These are phyloP conservation scores for Fusarium proliferatum DNA, from an alignment of 2,329 filamentous ascomycete species.

Conservation along the genomic window DNA sequence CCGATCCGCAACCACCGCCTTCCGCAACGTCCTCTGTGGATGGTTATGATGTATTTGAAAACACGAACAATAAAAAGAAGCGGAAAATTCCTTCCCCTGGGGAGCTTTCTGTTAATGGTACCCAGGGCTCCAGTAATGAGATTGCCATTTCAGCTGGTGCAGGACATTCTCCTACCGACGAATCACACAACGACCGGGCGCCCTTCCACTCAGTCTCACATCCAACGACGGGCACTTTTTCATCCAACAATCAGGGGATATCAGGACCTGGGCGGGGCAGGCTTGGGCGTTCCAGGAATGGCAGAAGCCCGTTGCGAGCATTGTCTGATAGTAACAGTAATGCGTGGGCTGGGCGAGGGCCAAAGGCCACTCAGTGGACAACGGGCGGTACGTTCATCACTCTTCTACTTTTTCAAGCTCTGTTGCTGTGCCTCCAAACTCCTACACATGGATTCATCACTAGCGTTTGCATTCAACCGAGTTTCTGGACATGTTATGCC, in stretches of 20 bases:
- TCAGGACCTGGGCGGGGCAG: slow-evolving; percentile 88
- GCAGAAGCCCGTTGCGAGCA: slow-evolving; percentile 71
- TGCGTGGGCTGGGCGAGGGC: slow-evolving; percentile 63
- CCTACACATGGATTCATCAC: background rate
- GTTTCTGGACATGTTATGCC: background rate
- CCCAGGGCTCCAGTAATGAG: slow-evolving; percentile 52
- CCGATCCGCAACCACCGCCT: slow-evolving; percentile 66
- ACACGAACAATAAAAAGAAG: slow-evolving; percentile 99
- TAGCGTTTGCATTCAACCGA: background rate
- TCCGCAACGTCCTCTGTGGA: slow-evolving; percentile 80
- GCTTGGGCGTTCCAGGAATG: slow-evolving; percentile 74
- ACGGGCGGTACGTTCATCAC: slow-evolving; percentile 57
- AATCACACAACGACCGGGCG: slow-evolving; percentile 40
- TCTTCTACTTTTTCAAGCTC: background rate
- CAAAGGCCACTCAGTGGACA: slow-evolving; percentile 59
- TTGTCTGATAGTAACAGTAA: slow-evolving; percentile 69
- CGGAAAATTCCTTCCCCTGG: slow-evolving; percentile 94
- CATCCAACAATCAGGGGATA: slow-evolving; percentile 68
- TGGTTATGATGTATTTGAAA: slow-evolving; percentile 97
- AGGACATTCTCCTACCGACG: slow-evolving; percentile 46
- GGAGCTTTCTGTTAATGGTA: slow-evolving; percentile 65
- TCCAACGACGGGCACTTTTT: slow-evolving; percentile 60
- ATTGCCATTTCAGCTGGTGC: slow-evolving; percentile 48
- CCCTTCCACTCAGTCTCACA: slow-evolving; percentile 44
- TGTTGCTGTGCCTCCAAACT: background rate